Evolutionary conservation across 768 basidiomycete species (phyloP).

Genomic region (Hericium rajendrae): DNA sequence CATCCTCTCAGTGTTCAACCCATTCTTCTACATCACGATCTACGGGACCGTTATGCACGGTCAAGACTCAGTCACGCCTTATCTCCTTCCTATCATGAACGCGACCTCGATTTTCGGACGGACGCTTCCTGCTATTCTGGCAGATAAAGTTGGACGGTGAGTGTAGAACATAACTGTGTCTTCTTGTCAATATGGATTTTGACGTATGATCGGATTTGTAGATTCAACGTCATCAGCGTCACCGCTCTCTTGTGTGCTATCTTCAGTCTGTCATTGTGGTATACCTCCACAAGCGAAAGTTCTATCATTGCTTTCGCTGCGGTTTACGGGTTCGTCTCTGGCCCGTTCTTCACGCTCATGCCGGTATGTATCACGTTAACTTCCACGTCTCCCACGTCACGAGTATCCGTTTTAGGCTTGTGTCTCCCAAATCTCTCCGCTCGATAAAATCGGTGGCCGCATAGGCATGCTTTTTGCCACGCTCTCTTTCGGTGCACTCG

Average conservation of each 20-base stretch:
- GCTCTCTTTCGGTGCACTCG: slow-evolving; percentile 8
- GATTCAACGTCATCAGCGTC: slow-evolving; percentile 21
- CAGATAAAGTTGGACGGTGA: slow-evolving; percentile 20
- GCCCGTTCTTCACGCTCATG: slow-evolving; percentile 9
- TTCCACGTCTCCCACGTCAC: too few relatives aligned
- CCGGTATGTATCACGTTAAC: not conserved
- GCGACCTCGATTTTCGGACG: slow-evolving; percentile 21
- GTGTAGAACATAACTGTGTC: slow-evolving; percentile 4
- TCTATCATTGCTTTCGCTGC: slow-evolving; percentile 21
- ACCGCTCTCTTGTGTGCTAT: slow-evolving; percentile 17
- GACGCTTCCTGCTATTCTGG: slow-evolving; percentile 21
- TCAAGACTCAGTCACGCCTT: slow-evolving; percentile 13
- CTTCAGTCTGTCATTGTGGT: slow-evolving; percentile 21
- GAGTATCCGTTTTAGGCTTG: slow-evolving; percentile 17
- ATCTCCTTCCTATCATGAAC: slow-evolving; percentile 24
- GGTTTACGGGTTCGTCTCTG: slow-evolving; percentile 23
- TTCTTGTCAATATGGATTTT: not conserved
- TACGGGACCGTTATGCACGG: slow-evolving; percentile 20
- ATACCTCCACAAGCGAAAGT: slow-evolving; percentile 16
- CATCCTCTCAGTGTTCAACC: slow-evolving; percentile 19
- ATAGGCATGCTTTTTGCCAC: slow-evolving; percentile 12
- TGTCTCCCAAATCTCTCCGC: slow-evolving; percentile 22
- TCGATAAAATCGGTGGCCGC: slow-evolving; percentile 21
- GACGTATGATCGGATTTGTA: slow-evolving; percentile 2
- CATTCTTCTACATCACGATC: slow-evolving; percentile 26